Conservation (phyloP, 129 eudicot genomes). For the Centella asiatica region DNA sequence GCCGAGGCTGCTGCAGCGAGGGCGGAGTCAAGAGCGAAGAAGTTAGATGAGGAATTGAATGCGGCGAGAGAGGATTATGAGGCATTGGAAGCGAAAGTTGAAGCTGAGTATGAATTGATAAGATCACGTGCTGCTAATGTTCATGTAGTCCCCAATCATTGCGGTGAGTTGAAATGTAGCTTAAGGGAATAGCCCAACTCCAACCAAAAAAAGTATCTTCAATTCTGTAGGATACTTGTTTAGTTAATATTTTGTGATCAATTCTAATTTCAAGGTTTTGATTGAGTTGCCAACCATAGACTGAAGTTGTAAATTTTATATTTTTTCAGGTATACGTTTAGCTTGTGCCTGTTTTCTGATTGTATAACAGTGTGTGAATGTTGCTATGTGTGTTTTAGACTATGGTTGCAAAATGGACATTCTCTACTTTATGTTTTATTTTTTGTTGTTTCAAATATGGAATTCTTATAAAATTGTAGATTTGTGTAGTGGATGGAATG, state of each 20-base stretch:
- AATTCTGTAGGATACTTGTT: too few relatives aligned
- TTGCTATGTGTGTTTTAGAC: too few relatives aligned
- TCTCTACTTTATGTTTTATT: too few relatives aligned
- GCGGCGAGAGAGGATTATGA: conserved; percentile 47
- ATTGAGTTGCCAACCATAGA: too few relatives aligned
- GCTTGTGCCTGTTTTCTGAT: background rate
- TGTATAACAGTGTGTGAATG: too few relatives aligned
- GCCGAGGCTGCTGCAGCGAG: conserved; percentile 16
- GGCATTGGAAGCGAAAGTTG: conserved; percentile 66
- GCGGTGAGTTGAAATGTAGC: conserved; percentile 46
- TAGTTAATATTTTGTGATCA: too few relatives aligned
- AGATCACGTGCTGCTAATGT: conserved; percentile 47
- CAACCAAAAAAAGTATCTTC: too few relatives aligned
- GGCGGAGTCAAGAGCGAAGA: conserved; percentile 31
- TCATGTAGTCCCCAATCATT: conserved; percentile 77
- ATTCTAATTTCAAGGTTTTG: too few relatives aligned
- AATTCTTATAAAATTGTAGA: background rate
- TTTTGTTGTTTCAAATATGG: too few relatives aligned
- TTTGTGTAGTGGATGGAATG: background rate
- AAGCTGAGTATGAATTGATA: conserved; percentile 46
- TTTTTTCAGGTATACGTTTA: background rate
- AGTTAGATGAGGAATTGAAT: conserved; percentile 35
- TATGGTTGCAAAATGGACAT: too few relatives aligned
- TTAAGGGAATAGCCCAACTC: too few relatives aligned
- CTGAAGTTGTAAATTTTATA: background rate